A percentile compares a stretch with the other conserved stretches of the same genome.
Conservation (phyloP, 805 yeast genomes). For the Candida bentonensis region DNA sequence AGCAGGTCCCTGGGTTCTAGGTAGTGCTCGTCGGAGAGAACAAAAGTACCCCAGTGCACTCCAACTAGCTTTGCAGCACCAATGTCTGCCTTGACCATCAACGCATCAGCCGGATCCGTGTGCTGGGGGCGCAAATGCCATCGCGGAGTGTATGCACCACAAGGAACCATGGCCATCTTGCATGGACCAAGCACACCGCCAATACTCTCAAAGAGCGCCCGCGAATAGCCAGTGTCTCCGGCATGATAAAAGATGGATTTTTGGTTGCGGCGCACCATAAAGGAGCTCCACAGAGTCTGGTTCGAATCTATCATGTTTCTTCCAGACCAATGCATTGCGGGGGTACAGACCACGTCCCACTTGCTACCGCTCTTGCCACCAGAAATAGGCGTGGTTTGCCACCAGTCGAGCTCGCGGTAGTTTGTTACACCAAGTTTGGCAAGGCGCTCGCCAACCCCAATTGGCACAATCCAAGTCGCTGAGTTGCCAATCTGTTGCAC, state of each 20-base stretch:
- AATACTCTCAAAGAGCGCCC: constrained; percentile 56
- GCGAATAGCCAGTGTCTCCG: constrained; percentile 88
- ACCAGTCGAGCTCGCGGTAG: constrained; percentile 79
- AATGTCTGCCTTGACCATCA: constrained; percentile 51
- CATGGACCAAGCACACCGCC: constrained; percentile 45
- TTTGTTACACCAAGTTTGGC: constrained; percentile 44
- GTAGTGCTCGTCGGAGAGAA: constrained; percentile 75
- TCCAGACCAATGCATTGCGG: constrained; percentile 93
- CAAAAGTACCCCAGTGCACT: constrained; percentile 94
- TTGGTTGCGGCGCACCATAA: constrained; percentile 49
- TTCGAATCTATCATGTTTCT: constrained; percentile 70
- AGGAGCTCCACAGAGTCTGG: constrained; percentile 79
- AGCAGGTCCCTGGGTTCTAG: constrained; percentile 64
- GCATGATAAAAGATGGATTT: constrained; percentile 75
- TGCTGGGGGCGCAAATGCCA: constrained; percentile 92
- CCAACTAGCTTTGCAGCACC: constrained; percentile 57
- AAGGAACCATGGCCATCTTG: constrained; percentile 63
- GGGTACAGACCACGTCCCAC: constrained; percentile 76
- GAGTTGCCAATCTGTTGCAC: constrained; percentile 40
- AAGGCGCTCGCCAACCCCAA: constrained; percentile 54
- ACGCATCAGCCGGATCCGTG: constrained; percentile 65
- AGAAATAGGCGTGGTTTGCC: constrained; percentile 51
- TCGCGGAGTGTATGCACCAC: constrained; percentile 89
- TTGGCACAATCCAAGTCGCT: constrained; percentile 75
- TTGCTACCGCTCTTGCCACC: constrained; percentile 26